phyloP scores from a whole-genome alignment of 768 basidiomycete species.

The Amanita thiersii region DNA sequence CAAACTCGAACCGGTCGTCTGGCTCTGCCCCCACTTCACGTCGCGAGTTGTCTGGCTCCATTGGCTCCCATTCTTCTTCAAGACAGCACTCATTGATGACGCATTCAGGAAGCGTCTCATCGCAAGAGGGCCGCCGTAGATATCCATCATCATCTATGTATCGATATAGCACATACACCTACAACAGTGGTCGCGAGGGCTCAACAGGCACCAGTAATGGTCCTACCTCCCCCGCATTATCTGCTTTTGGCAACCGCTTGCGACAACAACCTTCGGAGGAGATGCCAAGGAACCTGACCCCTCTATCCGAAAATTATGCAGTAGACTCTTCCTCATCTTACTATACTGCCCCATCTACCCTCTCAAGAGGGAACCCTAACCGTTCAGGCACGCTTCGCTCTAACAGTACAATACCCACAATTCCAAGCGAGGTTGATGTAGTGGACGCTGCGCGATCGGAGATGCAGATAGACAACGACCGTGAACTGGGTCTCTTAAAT shows the following conservation, averaged over 20 bases:
- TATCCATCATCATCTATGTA: slow-evolving; percentile 9
- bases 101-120: slow-evolving; percentile 46
- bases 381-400: slow-evolving; percentile 1
- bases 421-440: slow-evolving; percentile 5
- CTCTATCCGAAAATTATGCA: slow-evolving; percentile 8
- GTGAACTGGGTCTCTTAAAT: slow-evolving; percentile 9
- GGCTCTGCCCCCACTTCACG: slow-evolving; percentile 47
- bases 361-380: neutral
- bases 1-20: slow-evolving; percentile 35
- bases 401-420: neutral
- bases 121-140: slow-evolving; percentile 34
- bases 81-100: slow-evolving; percentile 32
- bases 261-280: slow-evolving; percentile 12
- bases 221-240: slow-evolving; percentile 39
- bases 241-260: slow-evolving; percentile 34
- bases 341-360: neutral
- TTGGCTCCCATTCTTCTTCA: slow-evolving; percentile 51
- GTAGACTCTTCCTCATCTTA: slow-evolving; percentile 11
- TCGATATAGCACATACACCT: slow-evolving; percentile 2
- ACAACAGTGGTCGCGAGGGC: neutral
- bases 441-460: slow-evolving; percentile 5
- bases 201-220: slow-evolving; percentile 7
- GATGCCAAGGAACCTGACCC: slow-evolving; percentile 10
- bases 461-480: neutral
- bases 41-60: slow-evolving; percentile 30